Evolutionary conservation across 1,139 yeast species (phyloP), one percentile per base, ranked within the genome.

Genomic region (Taphrina sp.): DNA sequence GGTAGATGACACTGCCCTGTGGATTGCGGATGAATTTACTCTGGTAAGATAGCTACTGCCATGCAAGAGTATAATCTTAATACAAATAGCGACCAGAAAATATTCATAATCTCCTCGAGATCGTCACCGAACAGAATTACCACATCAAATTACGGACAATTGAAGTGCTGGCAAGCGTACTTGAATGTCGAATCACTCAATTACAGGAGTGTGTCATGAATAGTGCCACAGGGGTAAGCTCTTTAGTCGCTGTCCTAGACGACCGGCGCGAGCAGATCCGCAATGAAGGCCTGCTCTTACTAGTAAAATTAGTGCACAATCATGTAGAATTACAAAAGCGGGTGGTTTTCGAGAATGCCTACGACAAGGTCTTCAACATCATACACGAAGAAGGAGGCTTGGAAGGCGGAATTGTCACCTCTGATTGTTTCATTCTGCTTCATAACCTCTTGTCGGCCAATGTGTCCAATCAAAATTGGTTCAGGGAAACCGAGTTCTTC

Each of bases 11-110:
- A 86, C 94, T 63, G 86, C 96, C 0, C 72, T 89, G 60, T 90
- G 96, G 96, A 85, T 94, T 38, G 89, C 97, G 0, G 98, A 94
- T 70, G 97, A 89, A 63, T 75, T 94, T 64, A 85, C 92, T 1
- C 94, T 87, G 66, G 78, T 64, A 56, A 14, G 63, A 5, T 10
- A 7, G 5, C 5, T 14, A 14, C 23, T 16, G 24, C n/a, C 31
- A 19, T 44, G 5, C 24, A 7, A 5, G 5, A 8, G 3, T 37
- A 10, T 16, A 5, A 16, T 14, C 23, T 29, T 33, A 16, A 41
- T 34, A 12, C 31, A n/a, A 10, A 24, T 35, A 92, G 64, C 68
- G 70, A 45, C 70, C 75, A 36, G 83, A 80, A 28, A 76, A 81
- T 26, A 74, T 92, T 41, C 74, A 77, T 22, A 70, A 79, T 3